Conservation (phyloP, 192 early-diverging fungal species). For the Coemansia biformis region DNA sequence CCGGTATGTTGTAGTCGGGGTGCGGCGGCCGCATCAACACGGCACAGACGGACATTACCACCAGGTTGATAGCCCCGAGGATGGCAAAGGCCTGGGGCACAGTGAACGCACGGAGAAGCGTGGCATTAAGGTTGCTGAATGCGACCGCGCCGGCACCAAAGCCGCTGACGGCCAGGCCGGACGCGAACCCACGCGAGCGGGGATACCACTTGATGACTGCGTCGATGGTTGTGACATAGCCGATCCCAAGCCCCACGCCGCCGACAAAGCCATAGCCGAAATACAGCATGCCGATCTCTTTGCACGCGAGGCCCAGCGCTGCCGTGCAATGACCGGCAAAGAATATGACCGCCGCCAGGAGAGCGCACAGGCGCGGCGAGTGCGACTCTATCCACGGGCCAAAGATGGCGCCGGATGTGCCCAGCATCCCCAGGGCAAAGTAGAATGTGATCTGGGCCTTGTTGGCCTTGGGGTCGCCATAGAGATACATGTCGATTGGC, state of each 20-base stretch:
- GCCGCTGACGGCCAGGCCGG: conserved; percentile 71
- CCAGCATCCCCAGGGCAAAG: conserved; percentile 72
- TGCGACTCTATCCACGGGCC: conserved; percentile 78
- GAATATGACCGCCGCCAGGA: conserved; percentile 61
- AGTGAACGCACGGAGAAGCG: conserved; percentile 51
- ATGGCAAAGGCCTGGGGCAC: conserved; percentile 62
- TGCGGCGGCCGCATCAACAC: conserved; percentile 59
- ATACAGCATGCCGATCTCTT: conserved; percentile 59
- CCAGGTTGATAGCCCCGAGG: conserved; percentile 58
- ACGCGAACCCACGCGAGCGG: conserved; percentile 64
- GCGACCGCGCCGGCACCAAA: conserved; percentile 72
- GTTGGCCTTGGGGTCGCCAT: conserved; percentile 49
- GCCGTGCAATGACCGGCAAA: conserved; percentile 65
- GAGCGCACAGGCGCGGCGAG: conserved; percentile 61
- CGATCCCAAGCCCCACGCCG: conserved; percentile 64
- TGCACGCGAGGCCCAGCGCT: conserved; percentile 55
- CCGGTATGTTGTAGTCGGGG: conserved; percentile 54
- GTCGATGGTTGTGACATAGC: conserved; percentile 71
- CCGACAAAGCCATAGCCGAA: conserved; percentile 70
- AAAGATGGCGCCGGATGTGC: conserved; percentile 61
- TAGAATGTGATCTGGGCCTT: conserved; percentile 65
- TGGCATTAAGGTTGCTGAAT: conserved; percentile 58
- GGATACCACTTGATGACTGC: conserved; percentile 80
- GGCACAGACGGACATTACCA: conserved; percentile 58
- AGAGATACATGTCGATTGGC: conserved; percentile 59